phyloP scores from a whole-genome alignment of 768 basidiomycete species.

The Amanita rimosa region DNA sequence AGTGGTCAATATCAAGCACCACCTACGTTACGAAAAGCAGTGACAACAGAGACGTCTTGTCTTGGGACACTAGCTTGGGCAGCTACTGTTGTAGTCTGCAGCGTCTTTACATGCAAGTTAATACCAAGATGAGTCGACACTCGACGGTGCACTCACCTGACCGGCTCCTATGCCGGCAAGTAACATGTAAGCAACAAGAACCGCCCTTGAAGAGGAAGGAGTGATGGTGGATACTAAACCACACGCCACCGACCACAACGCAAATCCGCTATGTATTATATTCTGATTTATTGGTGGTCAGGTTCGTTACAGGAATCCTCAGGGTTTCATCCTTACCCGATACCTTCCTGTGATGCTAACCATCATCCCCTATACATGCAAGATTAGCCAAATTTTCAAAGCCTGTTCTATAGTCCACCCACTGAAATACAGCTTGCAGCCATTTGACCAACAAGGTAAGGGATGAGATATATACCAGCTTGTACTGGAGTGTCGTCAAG shows the following conservation, averaged over 20 bases:
- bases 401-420: slow-evolving; percentile 11
- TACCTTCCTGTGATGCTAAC: slow-evolving; percentile 59
- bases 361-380: slow-evolving; percentile 35
- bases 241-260: slow-evolving; percentile 57
- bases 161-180: slow-evolving; percentile 53
- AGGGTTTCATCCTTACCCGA: slow-evolving; percentile 21
- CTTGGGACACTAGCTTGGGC: slow-evolving; percentile 63
- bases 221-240: slow-evolving; percentile 60
- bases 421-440: slow-evolving; percentile 43
- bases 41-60: slow-evolving; percentile 69
- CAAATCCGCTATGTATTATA: slow-evolving; percentile 54
- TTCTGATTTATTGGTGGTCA: slow-evolving; percentile 21
- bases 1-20: slow-evolving; percentile 7
- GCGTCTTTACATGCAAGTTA: slow-evolving; percentile 23
- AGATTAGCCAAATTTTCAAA: not conserved
- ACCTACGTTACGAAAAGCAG: slow-evolving; percentile 50
- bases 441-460: slow-evolving; percentile 57
- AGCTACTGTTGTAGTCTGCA: slow-evolving; percentile 58
- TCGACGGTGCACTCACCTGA: slow-evolving; percentile 23
- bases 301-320: not conserved
- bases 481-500: slow-evolving; percentile 55
- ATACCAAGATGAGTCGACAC: not conserved
- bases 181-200: slow-evolving; percentile 50
- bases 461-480: slow-evolving; percentile 50
- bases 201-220: slow-evolving; percentile 30